These are phyloP conservation scores for Cyclanthera cordifolia DNA, from an alignment of 306 rosid species.

Conservation along the genomic window DNA sequence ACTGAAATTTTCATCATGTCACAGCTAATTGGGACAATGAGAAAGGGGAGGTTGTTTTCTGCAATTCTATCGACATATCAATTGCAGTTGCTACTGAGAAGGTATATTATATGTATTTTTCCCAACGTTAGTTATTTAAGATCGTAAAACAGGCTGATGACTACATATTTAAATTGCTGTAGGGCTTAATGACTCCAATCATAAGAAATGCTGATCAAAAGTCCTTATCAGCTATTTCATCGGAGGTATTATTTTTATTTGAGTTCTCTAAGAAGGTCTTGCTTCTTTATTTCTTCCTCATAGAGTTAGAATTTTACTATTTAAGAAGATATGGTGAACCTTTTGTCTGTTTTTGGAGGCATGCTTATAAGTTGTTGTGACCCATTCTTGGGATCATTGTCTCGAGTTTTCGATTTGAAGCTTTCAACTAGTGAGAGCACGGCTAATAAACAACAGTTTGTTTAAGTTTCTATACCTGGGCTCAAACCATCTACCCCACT, in stretches of 20 bases:
- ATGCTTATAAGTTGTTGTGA: neutral
- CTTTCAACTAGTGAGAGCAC: neutral
- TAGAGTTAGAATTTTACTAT: neutral
- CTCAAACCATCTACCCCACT: neutral
- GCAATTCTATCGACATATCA: constrained; percentile 71
- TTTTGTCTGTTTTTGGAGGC: too few species aligned
- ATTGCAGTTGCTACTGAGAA: constrained; percentile 97
- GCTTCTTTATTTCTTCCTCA: constrained; percentile 4
- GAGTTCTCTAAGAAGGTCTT: constrained; percentile 8
- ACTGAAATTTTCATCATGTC: constrained; percentile 18
- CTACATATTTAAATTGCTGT: constrained; percentile 18
- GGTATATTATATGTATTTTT: constrained; percentile 33
- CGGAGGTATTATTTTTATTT: constrained; percentile 46
- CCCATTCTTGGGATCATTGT: neutral
- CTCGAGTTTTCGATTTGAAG: neutral
- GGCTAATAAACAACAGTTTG: neutral
- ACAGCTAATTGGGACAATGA: constrained; percentile 80
- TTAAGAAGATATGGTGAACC: neutral
- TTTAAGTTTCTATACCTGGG: neutral
- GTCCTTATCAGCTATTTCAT: constrained; percentile 68
- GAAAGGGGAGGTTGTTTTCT: constrained; percentile 52
- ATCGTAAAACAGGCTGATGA: constrained; percentile 15
- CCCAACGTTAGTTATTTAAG: constrained; percentile 15
- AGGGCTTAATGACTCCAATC: constrained; percentile 98
- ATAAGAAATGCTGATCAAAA: constrained; percentile 88